Percentiles rank a stretch among this genome's conserved stretches.
Evolutionary conservation across 176 grass and related monocot species (phyloP).

Genomic region (Oryza meridionalis): DNA sequence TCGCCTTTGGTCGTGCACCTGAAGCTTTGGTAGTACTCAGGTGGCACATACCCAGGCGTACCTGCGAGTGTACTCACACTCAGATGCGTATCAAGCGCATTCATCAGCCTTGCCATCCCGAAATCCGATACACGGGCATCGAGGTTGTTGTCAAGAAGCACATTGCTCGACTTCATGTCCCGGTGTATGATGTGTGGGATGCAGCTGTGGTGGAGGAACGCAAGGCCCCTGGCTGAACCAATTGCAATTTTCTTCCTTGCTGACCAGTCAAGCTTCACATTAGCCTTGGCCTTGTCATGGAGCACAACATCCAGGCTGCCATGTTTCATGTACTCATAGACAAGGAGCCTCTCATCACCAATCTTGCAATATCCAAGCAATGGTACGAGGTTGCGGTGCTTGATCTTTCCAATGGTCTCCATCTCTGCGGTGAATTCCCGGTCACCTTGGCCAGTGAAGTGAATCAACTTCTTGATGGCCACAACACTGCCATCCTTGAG

Average conservation of each 20-base stretch:
- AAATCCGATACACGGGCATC: constrained; percentile 90
- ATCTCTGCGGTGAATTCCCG: constrained; percentile 95
- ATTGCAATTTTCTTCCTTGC: constrained; percentile 86
- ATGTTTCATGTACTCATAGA: constrained; percentile 97
- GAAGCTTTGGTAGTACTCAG: constrained; percentile 98
- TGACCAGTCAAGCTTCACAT: constrained; percentile 70
- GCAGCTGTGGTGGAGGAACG: constrained; percentile 97
- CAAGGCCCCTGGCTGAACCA: constrained; percentile 82
- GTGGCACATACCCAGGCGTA: constrained; percentile 93
- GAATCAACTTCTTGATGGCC: constrained; percentile 96
- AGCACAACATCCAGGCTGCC: constrained; percentile 84
- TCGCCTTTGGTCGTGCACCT: constrained; percentile 93
- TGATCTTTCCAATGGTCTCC: constrained; percentile 99
- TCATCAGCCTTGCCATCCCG: constrained; percentile 91
- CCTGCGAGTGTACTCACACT: constrained; percentile 95
- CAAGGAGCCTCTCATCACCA: constrained; percentile 86
- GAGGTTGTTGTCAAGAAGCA: constrained; percentile 78
- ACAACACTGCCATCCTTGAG: constrained; percentile 84
- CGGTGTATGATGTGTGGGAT: constrained; percentile 97
- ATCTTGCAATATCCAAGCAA: constrained; percentile 96
- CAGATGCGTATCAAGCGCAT: constrained; percentile 82
- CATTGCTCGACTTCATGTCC: constrained; percentile 99
- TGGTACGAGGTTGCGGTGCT: constrained; percentile 93
- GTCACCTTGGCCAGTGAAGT: constrained; percentile 90
- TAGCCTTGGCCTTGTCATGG: constrained; percentile 59